Percentiles rank a stretch among this genome's conserved stretches.
These are phyloP conservation scores for Penicillium sp. DNA, from an alignment of 2,329 filamentous ascomycete genomes.

Conservation along the genomic window DNA sequence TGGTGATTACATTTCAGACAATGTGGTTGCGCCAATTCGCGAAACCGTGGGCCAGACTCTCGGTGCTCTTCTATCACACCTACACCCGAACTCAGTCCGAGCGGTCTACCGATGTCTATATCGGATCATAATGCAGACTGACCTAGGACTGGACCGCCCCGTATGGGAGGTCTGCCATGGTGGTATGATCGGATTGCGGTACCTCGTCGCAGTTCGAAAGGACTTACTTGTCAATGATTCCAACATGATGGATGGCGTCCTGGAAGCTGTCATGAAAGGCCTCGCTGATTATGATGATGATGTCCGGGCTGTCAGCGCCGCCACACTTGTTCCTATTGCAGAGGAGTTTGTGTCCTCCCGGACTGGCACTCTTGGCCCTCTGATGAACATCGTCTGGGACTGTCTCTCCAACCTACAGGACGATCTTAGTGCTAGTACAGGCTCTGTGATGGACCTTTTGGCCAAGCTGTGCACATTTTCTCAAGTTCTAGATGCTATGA, in stretches of 20 bases:
- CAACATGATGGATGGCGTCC: slow-evolving; percentile 87
- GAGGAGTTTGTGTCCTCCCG: slow-evolving; percentile 90
- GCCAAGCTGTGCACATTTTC: slow-evolving; percentile 95
- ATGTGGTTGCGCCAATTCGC: slow-evolving; percentile 90
- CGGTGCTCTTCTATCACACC: slow-evolving; percentile 81
- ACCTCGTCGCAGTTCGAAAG: slow-evolving; percentile 91
- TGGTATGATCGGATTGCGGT: slow-evolving; percentile 94
- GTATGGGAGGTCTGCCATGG: slow-evolving; percentile 96
- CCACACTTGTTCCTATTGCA: slow-evolving; percentile 94
- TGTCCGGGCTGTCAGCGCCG: slow-evolving; percentile 92
- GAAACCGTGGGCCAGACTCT: slow-evolving; percentile 94
- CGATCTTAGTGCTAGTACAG: slow-evolving; percentile 93
- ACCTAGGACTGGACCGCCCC: slow-evolving; percentile 69
- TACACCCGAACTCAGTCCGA: slow-evolving; percentile 76
- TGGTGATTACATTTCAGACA: slow-evolving; percentile 96
- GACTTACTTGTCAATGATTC: slow-evolving; percentile 82
- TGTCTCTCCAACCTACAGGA: slow-evolving; percentile 96
- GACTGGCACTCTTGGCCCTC: slow-evolving; percentile 70
- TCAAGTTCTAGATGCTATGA: slow-evolving; percentile 91
- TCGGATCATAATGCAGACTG: slow-evolving; percentile 87
- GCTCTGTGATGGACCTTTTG: slow-evolving; percentile 96
- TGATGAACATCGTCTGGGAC: slow-evolving; percentile 96
- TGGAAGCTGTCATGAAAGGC: slow-evolving; percentile 91
- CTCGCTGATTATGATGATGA: slow-evolving; percentile 90
- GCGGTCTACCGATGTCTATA: slow-evolving; percentile 82